These are phyloP conservation scores for Mycena galericulata DNA, from an alignment of 768 basidiomycete species.

Conservation along the genomic window DNA sequence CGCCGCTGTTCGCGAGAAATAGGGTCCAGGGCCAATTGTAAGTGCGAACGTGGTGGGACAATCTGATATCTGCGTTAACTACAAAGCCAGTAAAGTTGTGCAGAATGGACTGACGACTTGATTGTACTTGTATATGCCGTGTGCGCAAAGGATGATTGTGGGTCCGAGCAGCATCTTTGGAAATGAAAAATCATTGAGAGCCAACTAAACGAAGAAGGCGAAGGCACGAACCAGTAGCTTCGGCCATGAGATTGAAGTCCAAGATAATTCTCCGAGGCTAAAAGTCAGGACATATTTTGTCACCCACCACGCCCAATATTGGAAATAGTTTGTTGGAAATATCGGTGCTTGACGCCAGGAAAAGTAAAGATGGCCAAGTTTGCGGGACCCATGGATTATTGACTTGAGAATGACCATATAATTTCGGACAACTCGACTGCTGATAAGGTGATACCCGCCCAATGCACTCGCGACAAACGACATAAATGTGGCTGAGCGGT, in stretches of 20 bases:
- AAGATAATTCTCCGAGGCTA: constrained; percentile 21
- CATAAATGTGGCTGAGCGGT: constrained; percentile 6
- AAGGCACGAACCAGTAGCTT: constrained; percentile 19
- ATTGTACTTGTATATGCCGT: constrained; percentile 27
- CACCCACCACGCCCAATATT: constrained; percentile 19
- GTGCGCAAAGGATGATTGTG: constrained; percentile 12
- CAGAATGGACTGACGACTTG: constrained; percentile 12
- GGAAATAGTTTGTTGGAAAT: constrained; percentile 11
- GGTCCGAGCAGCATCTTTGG: constrained; percentile 25
- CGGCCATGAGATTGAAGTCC: constrained; percentile 12
- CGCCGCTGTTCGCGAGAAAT: constrained; percentile 8
- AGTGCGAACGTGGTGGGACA: constrained; percentile 13
- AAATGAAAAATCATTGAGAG: not conserved
- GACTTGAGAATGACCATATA: constrained; percentile 25
- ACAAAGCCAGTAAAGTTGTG: not conserved
- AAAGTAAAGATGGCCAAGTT: not conserved
- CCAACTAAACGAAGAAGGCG: not conserved
- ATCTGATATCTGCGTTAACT: not conserved
- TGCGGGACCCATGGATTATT: not conserved
- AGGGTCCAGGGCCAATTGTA: constrained; percentile 28
- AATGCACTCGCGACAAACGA: constrained; percentile 18
- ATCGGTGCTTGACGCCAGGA: not conserved
- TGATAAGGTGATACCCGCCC: constrained; percentile 26
- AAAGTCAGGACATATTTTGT: constrained; percentile 19
- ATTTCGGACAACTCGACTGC: constrained; percentile 27